Evolutionary conservation across 1,139 yeast genomes (phyloP).

Genomic region (Lodderomyces pseudojiufengensis): DNA sequence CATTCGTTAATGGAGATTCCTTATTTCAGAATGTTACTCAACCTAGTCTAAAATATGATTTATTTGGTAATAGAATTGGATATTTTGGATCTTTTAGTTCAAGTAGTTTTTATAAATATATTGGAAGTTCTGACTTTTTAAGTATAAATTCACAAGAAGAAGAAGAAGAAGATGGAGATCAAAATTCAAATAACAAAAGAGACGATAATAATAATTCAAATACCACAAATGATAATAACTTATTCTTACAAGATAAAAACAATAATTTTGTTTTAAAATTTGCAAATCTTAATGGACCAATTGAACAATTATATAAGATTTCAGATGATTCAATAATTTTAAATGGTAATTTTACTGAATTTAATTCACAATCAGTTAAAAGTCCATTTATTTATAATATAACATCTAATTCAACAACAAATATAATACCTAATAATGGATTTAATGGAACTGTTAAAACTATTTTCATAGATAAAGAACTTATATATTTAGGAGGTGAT

Average conservation of each 20-base stretch:
- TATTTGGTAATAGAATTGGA: conserved; percentile 46
- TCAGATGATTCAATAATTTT: conserved; percentile 34
- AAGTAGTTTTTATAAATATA: conserved; percentile 52
- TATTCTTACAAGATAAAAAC: conserved; percentile 30
- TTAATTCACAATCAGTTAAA: conserved; percentile 34
- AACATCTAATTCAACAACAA: conserved; percentile 37
- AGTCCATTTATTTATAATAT: conserved; percentile 58
- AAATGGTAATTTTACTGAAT: conserved; percentile 38
- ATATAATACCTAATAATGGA: conserved; percentile 32
- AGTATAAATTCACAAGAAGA: conserved; percentile 12
- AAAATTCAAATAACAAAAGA: conserved; percentile 6
- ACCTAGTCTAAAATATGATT: conserved; percentile 31
- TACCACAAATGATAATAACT: conserved; percentile 13
- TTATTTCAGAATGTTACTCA: conserved; percentile 16
- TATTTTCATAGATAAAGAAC: conserved; percentile 41
- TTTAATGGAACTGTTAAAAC: conserved; percentile 51
- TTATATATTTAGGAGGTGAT: conserved; percentile 79
- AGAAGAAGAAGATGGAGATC: neutral
- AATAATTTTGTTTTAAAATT: conserved; percentile 27
- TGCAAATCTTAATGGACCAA: conserved; percentile 34
- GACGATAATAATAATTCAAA: conserved; percentile 1
- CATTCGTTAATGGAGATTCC: conserved; percentile 2
- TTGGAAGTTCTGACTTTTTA: conserved; percentile 42
- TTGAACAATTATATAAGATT: conserved; percentile 27
- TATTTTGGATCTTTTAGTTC: conserved; percentile 65